These are phyloP conservation scores for Aspergillus sclerotiicarbonarius DNA, from an alignment of 495 filamentous ascomycete genomes.

Conservation along the genomic window DNA sequence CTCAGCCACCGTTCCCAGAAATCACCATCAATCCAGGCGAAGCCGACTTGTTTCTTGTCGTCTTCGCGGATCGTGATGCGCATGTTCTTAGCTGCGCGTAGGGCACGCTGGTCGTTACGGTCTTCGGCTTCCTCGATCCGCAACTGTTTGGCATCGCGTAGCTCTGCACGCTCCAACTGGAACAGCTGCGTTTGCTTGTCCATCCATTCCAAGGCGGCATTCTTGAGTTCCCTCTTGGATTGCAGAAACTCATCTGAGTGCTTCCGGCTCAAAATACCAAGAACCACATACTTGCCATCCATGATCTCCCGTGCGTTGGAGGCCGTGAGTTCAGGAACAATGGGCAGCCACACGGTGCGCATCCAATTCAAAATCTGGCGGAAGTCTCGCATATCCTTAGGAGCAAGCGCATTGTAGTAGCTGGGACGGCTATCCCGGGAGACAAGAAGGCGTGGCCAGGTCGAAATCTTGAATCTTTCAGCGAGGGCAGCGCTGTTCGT, in stretches of 20 bases:
- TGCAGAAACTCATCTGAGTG: slow-evolving; percentile 73
- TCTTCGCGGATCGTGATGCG: slow-evolving; percentile 83
- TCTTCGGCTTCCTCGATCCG: slow-evolving; percentile 96
- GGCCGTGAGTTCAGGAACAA: slow-evolving; percentile 90
- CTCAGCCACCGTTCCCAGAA: slow-evolving; percentile 98
- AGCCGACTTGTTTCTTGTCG: slow-evolving; percentile 83
- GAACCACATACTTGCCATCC: slow-evolving; percentile 87
- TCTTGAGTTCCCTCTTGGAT: slow-evolving; percentile 88
- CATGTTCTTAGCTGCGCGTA: slow-evolving; percentile 87
- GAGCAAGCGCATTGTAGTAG: slow-evolving; percentile 81
- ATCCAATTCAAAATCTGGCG: slow-evolving; percentile 84
- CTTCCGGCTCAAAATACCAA: slow-evolving; percentile 81
- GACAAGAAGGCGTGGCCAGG: slow-evolving; percentile 88
- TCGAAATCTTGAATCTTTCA: slow-evolving; percentile 87
- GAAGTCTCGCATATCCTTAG: slow-evolving; percentile 86
- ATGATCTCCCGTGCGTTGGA: slow-evolving; percentile 92
- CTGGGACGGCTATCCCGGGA: slow-evolving; percentile 84
- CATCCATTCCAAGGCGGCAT: slow-evolving; percentile 95
- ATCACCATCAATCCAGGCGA: slow-evolving; percentile 97
- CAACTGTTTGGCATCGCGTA: slow-evolving; percentile 90
- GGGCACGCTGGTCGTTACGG: slow-evolving; percentile 80
- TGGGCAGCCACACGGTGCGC: slow-evolving; percentile 94
- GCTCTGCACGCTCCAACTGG: slow-evolving; percentile 85
- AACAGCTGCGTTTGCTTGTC: slow-evolving; percentile 88
- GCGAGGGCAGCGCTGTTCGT: slow-evolving; percentile 70